Conservation (phyloP, 352 stramenopile genomes). For the Detonula confervacea region DNA sequence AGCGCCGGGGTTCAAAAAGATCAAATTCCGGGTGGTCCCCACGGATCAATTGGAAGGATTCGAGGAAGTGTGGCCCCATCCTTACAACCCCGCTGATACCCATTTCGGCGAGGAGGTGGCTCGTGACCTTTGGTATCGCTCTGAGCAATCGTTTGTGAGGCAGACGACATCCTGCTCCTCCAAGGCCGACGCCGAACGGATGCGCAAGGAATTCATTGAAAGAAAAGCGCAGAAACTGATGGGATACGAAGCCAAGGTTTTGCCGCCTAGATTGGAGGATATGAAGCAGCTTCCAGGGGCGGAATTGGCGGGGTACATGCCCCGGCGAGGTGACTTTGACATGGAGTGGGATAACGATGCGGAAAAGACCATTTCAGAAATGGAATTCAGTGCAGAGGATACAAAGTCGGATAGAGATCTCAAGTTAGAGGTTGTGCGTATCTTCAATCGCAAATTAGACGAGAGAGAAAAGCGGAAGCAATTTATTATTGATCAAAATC, state of each 20-base stretch:
- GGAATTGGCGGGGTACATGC: slow-evolving; percentile 94
- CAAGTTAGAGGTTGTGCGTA: slow-evolving; percentile 95
- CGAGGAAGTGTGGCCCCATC: slow-evolving; percentile 64
- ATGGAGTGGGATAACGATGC: slow-evolving; percentile 98
- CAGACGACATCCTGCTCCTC: slow-evolving; percentile 40
- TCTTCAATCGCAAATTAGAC: slow-evolving; percentile 96
- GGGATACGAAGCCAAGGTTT: slow-evolving; percentile 69
- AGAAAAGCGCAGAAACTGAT: slow-evolving; percentile 52
- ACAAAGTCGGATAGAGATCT: slow-evolving; percentile 88
- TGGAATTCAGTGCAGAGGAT: slow-evolving; percentile 92
- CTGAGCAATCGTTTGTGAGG: slow-evolving; percentile 77
- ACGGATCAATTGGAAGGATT: slow-evolving; percentile 66
- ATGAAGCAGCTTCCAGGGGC: slow-evolving; percentile 62
- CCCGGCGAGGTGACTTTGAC: slow-evolving; percentile 95
- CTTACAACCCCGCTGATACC: slow-evolving; percentile 63
- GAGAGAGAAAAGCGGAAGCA: slow-evolving; percentile 89
- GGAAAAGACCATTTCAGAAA: slow-evolving; percentile 94
- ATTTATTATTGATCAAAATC: slow-evolving; percentile 70
- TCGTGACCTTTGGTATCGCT: slow-evolving; percentile 71
- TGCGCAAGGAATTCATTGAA: slow-evolving; percentile 75
- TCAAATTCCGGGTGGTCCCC: slow-evolving; percentile 59
- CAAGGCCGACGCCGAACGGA: slow-evolving; percentile 57
- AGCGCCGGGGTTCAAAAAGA: slow-evolving; percentile 56
- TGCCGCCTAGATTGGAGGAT: slow-evolving; percentile 77
- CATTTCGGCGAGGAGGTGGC: slow-evolving; percentile 72